phyloP scores from a whole-genome alignment of 345 rosid species.

The Sonneratia alba region DNA sequence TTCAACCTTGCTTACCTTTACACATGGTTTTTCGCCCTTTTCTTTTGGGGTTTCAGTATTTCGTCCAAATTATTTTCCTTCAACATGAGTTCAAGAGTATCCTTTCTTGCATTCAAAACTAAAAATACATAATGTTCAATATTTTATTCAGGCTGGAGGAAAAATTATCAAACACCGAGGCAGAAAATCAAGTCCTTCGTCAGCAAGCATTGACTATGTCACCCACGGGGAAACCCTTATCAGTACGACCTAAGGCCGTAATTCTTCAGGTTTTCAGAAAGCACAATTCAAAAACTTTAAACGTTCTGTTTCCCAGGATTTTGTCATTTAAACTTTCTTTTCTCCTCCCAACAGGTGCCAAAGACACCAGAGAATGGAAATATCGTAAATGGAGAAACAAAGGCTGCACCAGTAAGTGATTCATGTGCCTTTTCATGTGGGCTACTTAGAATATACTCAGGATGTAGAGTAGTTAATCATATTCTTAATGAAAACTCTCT shows the following conservation, averaged over 20 bases:
- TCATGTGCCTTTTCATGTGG: conserved; percentile 3
- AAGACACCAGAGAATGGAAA: conserved; percentile 84
- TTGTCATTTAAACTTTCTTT: background rate
- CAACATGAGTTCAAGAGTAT: background rate
- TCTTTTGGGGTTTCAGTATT: background rate
- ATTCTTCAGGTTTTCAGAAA: conserved; percentile 50
- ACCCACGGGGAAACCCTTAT: conserved; percentile 74
- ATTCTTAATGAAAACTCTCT: conserved; percentile 8
- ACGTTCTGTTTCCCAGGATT: too few relatives aligned
- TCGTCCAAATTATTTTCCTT: background rate
- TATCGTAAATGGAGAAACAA: conserved; percentile 59
- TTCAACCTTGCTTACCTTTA: background rate
- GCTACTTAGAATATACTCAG: conserved; percentile 1
- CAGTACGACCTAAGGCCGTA: conserved; percentile 57
- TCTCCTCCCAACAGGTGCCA: conserved; percentile 25
- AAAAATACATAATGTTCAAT: background rate
- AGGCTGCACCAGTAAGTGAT: conserved; percentile 45
- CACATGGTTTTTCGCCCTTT: background rate
- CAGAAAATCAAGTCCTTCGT: conserved; percentile 96
- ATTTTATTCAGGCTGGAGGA: conserved; percentile 65
- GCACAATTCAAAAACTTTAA: conserved; percentile 3
- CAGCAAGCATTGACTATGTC: conserved; percentile 93
- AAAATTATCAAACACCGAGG: conserved; percentile 89
- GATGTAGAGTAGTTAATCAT: background rate
- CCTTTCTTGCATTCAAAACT: background rate